Base-by-base conservation (phyloP, 2,329 filamentous ascomycete genomes). In the Amesomyces nigricolor region DNA sequence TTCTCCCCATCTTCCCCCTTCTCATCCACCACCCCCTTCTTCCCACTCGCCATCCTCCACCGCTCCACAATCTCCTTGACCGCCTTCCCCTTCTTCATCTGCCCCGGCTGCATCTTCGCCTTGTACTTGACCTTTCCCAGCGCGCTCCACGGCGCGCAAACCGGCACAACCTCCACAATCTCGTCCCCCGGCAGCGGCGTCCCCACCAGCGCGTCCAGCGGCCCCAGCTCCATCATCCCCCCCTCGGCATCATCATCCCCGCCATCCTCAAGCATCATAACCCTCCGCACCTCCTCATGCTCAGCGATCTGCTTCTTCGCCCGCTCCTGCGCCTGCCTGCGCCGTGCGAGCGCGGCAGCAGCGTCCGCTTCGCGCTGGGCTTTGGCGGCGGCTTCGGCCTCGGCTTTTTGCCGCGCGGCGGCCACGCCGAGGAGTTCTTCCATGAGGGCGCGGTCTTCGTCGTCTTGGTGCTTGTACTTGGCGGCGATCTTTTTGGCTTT, bases 391-490 rank as follows among this genome's bases (percentile, higher is more conserved):
- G 81, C 81, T 63, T 89, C 87, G 2, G 84, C 86, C 63, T 87
- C 82, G 13, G 81, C 82, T 59, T 85, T 84, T 63, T 88, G 79
- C 38, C 81, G 80, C 1, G 86, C 86, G 0, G 80, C 79, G 57
- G 79, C 75, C 2, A 89, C 86, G 39, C 94, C 94, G n/a, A 96
- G 83, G n/a, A 97, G 79, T 22, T 85, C 80, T 71, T 96, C 87
- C 32, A 91, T 90, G 0, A 91, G 81, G 6, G 81, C 82, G 11
- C 91, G 89, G 66, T 99, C 94, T 71, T 96, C 92, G 53, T 96
- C 91, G 64, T 97, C 92, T 76, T 97, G 94, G 64, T 95, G 77
- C 45, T 88, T 92, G 73, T 99, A 99, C 69, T 96, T 96, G 56
- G 82, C 76, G 3, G 89, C 89, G 2, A 89, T 85, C 70, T 94